These are phyloP conservation scores for Aegilops longissima DNA, from an alignment of 176 grass and related monocot genomes.

Conservation along the genomic window DNA sequence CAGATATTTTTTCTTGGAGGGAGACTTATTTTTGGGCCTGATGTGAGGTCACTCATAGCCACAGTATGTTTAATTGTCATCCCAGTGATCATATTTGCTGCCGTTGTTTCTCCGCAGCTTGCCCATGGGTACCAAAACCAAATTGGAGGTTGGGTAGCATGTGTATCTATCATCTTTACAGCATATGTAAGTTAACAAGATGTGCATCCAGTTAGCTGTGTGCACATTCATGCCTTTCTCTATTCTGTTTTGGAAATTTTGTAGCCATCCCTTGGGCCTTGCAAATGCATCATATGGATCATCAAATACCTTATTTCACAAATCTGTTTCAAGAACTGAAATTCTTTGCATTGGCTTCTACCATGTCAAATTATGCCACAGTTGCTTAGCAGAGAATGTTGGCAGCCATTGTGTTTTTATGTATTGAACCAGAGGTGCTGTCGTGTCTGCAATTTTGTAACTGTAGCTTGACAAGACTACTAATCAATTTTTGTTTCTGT, in stretches of 20 bases:
- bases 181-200: conserved; percentile 60
- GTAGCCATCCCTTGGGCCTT: conserved; percentile 2
- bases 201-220: background rate
- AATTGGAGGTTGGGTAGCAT: conserved; percentile 46
- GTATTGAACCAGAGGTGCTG: background rate
- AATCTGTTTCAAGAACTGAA: background rate
- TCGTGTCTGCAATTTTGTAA: conserved; percentile 6
- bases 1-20: conserved; percentile 79
- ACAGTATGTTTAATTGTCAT: conserved; percentile 65
- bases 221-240: background rate
- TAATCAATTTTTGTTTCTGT: conserved; percentile 5
- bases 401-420: background rate
- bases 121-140: conserved; percentile 48
- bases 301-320: background rate
- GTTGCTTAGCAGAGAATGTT: background rate
- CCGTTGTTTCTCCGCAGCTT: conserved; percentile 51
- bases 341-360: background rate
- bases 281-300: background rate
- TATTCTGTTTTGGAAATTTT: background rate
- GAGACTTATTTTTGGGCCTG: conserved; percentile 81
- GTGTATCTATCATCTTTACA: conserved; percentile 51
- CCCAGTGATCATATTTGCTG: conserved; percentile 61
- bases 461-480: background rate
- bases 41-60: conserved; percentile 61
- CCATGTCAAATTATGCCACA: background rate